Evolutionary conservation across 768 basidiomycete species (phyloP), one percentile per base, ranked within the genome.

Genomic region (Cubamyces sp.): DNA sequence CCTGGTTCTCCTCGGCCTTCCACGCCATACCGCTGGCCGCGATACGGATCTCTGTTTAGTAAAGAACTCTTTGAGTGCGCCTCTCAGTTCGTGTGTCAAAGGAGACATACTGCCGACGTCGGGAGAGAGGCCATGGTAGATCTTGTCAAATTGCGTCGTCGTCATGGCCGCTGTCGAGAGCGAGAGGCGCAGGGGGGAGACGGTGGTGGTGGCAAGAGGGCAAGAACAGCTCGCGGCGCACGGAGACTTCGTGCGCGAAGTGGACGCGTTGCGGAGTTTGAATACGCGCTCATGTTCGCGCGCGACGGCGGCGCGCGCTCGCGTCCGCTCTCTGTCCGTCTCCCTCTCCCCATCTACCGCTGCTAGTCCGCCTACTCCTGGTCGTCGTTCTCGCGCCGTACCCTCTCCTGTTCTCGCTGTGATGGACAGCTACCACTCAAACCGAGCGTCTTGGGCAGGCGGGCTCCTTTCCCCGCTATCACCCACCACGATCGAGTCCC

Each of bases 1-100:
- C 76, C 45, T 87, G 86, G 15, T 79, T 81, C 18, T 92, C 91
- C 49, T 84, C 83, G 45, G 85, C 90, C 65, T 89, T 98, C 97
- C 97, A 98, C 5, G 94, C 97, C 80, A 98, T 88, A 47, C 97
- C 97, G 67, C 88, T 91, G 49, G 82, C 71, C 12, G 94, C 95
- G 68, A 99, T 82, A 66, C 97, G 94, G 64, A 98, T 81, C 78
- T 92, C 91, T 93, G 60, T 19, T 23, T 19, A 42, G 60, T 47
- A 49, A 65, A 60, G 62, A 52, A 26, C 19, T 34, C 28, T 12
- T 42, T 51, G 37, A 47, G 63, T 28, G 37, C 18, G 37, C 41
- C 26, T 28, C 9, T 25, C 9, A 28, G 42, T 7, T 14, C 11
- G 12, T 16, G 19, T 41, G 21, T 8, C 0, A 19, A 48, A n/a